Evolutionary conservation across 495 filamentous ascomycete species (phyloP).

Genomic region (Penicillium pancosmium): DNA sequence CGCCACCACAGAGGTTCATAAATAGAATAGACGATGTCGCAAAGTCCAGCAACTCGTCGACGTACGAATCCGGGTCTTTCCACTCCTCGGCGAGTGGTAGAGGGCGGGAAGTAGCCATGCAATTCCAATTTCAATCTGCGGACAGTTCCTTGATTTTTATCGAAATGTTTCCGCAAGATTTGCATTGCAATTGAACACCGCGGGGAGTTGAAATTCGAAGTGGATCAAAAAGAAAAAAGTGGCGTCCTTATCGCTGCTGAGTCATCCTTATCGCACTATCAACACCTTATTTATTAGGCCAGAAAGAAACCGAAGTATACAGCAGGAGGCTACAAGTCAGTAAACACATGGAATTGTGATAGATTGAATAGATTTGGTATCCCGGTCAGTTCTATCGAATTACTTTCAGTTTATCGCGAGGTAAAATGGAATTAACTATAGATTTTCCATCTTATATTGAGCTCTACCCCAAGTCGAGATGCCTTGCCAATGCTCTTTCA

Average conservation of each 20-base stretch:
- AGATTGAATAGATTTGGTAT: too few relatives aligned
- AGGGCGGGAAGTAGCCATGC: slow-evolving; percentile 33
- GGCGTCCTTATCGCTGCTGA: neutral
- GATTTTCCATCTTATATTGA: too few relatives aligned
- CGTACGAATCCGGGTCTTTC: slow-evolving; percentile 66
- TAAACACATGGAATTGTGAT: too few relatives aligned
- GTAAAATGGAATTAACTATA: too few relatives aligned
- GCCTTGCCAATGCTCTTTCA: too few relatives aligned
- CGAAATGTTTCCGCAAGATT: too few relatives aligned
- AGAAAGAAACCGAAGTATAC: neutral
- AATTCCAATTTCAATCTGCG: neutral
- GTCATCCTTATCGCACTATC: neutral
- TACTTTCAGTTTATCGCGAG: too few relatives aligned
- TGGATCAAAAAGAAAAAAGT: neutral
- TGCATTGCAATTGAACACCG: neutral
- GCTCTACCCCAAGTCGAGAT: neutral
- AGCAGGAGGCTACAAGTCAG: too few relatives aligned
- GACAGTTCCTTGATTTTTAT: too few relatives aligned
- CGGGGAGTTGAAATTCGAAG: neutral
- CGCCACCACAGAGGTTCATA: slow-evolving; percentile 84
- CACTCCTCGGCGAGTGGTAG: slow-evolving; percentile 64
- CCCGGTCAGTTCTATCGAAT: too few relatives aligned
- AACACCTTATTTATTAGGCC: neutral
- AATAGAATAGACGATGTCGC: slow-evolving; percentile 73
- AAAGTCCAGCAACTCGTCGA: slow-evolving; percentile 77